Conservation (phyloP, 73 alveolate genomes). For the Diophrys sp. region DNA sequence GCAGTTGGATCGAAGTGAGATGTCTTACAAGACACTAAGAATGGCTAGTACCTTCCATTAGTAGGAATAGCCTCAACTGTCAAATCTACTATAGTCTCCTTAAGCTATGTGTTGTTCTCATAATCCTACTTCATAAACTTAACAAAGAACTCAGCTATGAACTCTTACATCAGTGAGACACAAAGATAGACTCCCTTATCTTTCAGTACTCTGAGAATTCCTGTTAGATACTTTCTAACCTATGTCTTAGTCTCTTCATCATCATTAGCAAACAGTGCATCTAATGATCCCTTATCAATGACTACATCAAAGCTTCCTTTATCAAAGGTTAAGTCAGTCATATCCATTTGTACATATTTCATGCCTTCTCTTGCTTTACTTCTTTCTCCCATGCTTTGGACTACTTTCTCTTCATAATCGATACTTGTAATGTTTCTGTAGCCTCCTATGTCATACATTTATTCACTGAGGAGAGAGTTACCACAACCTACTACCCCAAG, state of each 20-base stretch:
- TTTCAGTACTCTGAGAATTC: slow-evolving; percentile 14
- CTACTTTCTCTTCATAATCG: slow-evolving; percentile 61
- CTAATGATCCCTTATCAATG: slow-evolving; percentile 75
- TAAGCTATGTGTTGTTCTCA: slow-evolving; percentile 6
- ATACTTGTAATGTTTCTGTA: slow-evolving; percentile 59
- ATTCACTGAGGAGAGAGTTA: slow-evolving; percentile 64
- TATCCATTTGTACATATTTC: slow-evolving; percentile 34
- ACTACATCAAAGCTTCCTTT: slow-evolving; percentile 57
- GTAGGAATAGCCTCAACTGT: slow-evolving; percentile 17
- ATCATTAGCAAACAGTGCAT: slow-evolving; percentile 51
- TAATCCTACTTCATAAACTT: slow-evolving; percentile 21
- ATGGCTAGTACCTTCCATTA: slow-evolving; percentile 3
- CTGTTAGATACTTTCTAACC: slow-evolving; percentile 19
- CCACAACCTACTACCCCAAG: slow-evolving; percentile 84
- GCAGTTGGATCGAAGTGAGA: too few relatives aligned
- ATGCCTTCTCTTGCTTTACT: slow-evolving; percentile 59
- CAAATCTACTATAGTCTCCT: slow-evolving; percentile 14
- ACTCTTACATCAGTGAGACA: slow-evolving; percentile 30
- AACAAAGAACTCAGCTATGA: slow-evolving; percentile 15
- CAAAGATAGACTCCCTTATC: slow-evolving; percentile 36
- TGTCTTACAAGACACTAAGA: too few relatives aligned
- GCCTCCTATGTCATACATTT: slow-evolving; percentile 56
- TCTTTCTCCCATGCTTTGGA: slow-evolving; percentile 53
- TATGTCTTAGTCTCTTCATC: slow-evolving; percentile 16
- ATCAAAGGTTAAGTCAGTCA: slow-evolving; percentile 61